Evolutionary conservation across 371 early-diverging fungal species (phyloP).

Genomic region (Lichtheimia ramosa): DNA sequence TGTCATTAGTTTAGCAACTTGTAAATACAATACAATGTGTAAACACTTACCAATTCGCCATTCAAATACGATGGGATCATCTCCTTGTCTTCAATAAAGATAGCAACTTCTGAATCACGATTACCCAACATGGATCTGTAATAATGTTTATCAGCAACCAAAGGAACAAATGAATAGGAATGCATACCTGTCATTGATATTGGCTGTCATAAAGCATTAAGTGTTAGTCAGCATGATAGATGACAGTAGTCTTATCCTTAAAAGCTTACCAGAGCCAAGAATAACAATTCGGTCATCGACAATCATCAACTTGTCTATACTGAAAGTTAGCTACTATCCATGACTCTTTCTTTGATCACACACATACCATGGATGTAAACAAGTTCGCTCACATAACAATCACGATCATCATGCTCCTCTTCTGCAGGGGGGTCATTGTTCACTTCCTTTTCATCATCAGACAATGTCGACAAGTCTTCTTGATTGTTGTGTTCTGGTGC

Average conservation of each 20-base stretch:
- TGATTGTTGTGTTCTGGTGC: neutral
- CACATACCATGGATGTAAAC: conserved; percentile 78
- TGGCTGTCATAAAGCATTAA: conserved; percentile 22
- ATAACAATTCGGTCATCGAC: conserved; percentile 84
- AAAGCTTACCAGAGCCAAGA: conserved; percentile 71
- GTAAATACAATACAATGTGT: neutral
- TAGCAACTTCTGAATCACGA: conserved; percentile 90
- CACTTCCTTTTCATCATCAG: neutral
- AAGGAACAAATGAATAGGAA: neutral
- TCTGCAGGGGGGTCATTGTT: conserved; percentile 2
- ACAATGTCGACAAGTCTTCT: conserved; percentile 5
- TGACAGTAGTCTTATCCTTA: too few relatives aligned
- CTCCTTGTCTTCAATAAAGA: conserved; percentile 80
- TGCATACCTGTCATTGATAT: conserved; percentile 42
- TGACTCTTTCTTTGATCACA: too few relatives aligned
- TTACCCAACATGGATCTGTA: conserved; percentile 65
- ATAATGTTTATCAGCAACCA: conserved; percentile 28
- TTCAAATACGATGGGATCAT: conserved; percentile 71
- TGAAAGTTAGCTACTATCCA: too few relatives aligned
- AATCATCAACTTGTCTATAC: conserved; percentile 78
- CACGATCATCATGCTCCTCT: conserved; percentile 27
- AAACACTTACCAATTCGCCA: conserved; percentile 54
- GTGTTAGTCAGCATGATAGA: too few relatives aligned
- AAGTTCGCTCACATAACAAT: conserved; percentile 75
- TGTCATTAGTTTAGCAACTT: neutral